Evolutionary conservation across 768 basidiomycete genomes (phyloP).

Genomic region (Suillus spraguei): DNA sequence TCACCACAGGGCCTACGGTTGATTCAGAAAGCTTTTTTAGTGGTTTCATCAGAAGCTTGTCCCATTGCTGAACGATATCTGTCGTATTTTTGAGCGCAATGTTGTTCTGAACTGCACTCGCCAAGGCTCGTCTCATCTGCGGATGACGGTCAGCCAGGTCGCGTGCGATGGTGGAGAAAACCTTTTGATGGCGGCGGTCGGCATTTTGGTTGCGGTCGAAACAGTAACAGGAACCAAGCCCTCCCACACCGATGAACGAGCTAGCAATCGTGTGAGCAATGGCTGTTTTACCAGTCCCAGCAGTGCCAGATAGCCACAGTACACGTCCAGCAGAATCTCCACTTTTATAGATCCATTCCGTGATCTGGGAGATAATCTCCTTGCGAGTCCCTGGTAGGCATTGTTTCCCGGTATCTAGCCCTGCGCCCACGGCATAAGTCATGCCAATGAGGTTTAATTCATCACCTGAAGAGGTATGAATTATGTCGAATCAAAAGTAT

Average conservation of each 20-base stretch:
- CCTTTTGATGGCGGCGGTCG: constrained; percentile 11
- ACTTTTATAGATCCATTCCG: neutral
- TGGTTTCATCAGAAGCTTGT: constrained; percentile 22
- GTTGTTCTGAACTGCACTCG: constrained; percentile 1
- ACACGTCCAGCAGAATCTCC: constrained; percentile 2
- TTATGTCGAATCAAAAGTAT: neutral
- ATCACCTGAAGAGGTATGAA: constrained; percentile 4
- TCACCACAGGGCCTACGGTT: constrained; percentile 23
- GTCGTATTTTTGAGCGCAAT: constrained; percentile 8
- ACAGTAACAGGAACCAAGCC: constrained; percentile 18
- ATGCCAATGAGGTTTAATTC: constrained; percentile 3
- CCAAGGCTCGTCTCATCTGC: constrained; percentile 7
- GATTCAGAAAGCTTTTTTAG: neutral
- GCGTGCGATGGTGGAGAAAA: constrained; percentile 21
- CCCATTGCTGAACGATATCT: constrained; percentile 17
- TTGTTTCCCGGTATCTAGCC: constrained; percentile 6
- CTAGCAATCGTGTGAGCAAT: constrained; percentile 15
- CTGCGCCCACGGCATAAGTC: constrained; percentile 6
- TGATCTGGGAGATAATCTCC: constrained; percentile 3
- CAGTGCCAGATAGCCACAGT: constrained; percentile 11
- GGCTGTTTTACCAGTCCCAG: constrained; percentile 29
- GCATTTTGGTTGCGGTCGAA: constrained; percentile 14
- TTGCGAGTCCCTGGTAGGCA: constrained; percentile 8
- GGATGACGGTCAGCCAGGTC: constrained; percentile 23
- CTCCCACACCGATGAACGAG: constrained; percentile 10